Conservation (phyloP, 495 filamentous ascomycete species). For the Penicillium antarcticum region DNA sequence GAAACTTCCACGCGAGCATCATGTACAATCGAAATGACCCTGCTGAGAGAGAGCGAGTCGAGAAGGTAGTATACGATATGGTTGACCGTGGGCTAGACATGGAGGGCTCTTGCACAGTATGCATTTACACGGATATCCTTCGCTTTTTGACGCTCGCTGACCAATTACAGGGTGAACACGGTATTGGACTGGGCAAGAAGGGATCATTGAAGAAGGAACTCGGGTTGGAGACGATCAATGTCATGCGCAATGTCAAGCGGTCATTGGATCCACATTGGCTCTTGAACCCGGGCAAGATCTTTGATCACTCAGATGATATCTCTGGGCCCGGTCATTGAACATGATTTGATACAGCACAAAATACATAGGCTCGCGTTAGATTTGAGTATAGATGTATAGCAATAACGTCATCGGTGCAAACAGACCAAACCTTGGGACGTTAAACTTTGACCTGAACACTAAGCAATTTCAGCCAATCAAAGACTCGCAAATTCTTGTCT, state of each 20-base stretch:
- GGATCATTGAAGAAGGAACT: conserved; percentile 74
- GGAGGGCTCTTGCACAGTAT: conserved; percentile 86
- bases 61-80: conserved; percentile 82
- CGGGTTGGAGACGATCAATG: conserved; percentile 72
- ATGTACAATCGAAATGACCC: conserved; percentile 71
- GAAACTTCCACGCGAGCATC: conserved; percentile 90
- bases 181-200: conserved; percentile 86
- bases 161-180: conserved; percentile 70
- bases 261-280: conserved; percentile 89
- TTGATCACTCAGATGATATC: conserved; percentile 44
- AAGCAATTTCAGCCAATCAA: conserved; percentile 12
- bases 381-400: not conserved
- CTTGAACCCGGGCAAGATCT: conserved; percentile 90
- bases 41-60: conserved; percentile 66
- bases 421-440: not conserved
- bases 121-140: not conserved
- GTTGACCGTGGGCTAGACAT: conserved; percentile 83
- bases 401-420: not conserved
- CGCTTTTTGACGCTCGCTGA: conserved; percentile 5
- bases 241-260: conserved; percentile 82
- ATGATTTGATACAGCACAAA: not conserved
- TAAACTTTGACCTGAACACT: not conserved
- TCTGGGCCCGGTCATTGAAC: conserved; percentile 2
- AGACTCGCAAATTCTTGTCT: not conserved
- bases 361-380: not conserved